Evolutionary conservation across 805 yeast species (phyloP).

Genomic region (Wickerhamomyces queroliae): DNA sequence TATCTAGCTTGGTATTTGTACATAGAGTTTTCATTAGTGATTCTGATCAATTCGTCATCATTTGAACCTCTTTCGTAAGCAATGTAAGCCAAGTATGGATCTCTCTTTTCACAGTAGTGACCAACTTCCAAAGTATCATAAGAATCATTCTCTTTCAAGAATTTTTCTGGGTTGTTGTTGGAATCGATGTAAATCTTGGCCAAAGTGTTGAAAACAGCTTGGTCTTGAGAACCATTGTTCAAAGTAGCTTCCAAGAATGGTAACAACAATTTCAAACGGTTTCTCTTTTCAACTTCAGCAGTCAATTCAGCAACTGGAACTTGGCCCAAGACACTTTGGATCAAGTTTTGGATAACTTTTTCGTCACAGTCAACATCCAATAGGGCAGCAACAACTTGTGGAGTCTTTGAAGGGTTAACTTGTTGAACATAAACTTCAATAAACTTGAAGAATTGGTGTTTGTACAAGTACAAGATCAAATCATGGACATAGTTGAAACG

Average conservation of each 20-base stretch:
- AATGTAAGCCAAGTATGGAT: slow-evolving; percentile 95
- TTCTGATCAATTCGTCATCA: slow-evolving; percentile 81
- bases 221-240: slow-evolving; percentile 79
- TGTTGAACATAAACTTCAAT: slow-evolving; percentile 98
- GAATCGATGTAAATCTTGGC: slow-evolving; percentile 98
- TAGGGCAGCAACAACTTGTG: slow-evolving; percentile 94
- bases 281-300: slow-evolving; percentile 93
- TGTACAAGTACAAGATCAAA: slow-evolving; percentile 86
- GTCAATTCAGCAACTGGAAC: slow-evolving; percentile 90
- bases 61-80: slow-evolving; percentile 95
- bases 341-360: slow-evolving; percentile 68
- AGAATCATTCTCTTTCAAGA: slow-evolving; percentile 81
- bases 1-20: slow-evolving; percentile 99
- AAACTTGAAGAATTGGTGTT: slow-evolving; percentile 91
- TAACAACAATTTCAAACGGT: slow-evolving; percentile 81
- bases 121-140: slow-evolving; percentile 96
- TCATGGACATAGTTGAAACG: slow-evolving; percentile 89
- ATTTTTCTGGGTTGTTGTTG: slow-evolving; percentile 95
- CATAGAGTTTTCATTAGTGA: slow-evolving; percentile 97
- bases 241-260: slow-evolving; percentile 92
- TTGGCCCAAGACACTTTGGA: slow-evolving; percentile 85
- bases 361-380: slow-evolving; percentile 98
- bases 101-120: slow-evolving; percentile 97
- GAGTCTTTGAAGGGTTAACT: slow-evolving; percentile 92
- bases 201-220: slow-evolving; percentile 87